phyloP scores from a whole-genome alignment of 148 eudicot species.

The Arbutus unedo region DNA sequence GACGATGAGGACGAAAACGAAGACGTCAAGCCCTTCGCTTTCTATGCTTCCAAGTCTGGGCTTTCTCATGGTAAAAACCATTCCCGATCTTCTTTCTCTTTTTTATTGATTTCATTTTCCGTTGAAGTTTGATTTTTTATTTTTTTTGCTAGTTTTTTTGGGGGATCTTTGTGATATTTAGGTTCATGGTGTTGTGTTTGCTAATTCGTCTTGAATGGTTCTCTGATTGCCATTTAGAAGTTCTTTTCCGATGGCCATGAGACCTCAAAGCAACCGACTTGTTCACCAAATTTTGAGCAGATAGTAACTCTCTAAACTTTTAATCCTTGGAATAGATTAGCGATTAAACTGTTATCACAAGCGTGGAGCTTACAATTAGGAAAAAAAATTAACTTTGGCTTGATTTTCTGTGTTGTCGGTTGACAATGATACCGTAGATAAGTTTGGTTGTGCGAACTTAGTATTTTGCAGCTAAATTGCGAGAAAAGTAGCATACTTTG shows the following conservation, averaged over 20 bases:
- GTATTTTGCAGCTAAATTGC: background rate
- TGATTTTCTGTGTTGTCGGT: background rate
- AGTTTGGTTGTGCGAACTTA: background rate
- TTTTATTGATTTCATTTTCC: background rate
- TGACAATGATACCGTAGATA: background rate
- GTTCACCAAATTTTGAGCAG: background rate
- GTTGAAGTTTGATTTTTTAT: background rate
- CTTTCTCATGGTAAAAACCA: slow-evolving; percentile 25
- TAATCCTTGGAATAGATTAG: background rate
- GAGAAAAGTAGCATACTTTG: background rate
- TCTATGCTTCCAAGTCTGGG: slow-evolving; percentile 33
- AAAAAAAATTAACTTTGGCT: too few relatives aligned
- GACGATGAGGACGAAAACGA: slow-evolving; percentile 27
- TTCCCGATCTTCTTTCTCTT: background rate
- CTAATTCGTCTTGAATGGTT: background rate
- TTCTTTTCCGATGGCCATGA: background rate
- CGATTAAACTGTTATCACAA: background rate
- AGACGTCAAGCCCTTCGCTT: slow-evolving; percentile 38
- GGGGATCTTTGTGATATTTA: background rate
- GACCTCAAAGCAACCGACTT: background rate
- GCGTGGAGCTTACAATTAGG: too few relatives aligned
- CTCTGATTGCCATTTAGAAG: background rate
- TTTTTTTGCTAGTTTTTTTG: background rate
- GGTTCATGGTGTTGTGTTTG: background rate
- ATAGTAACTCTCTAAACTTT: background rate